Conservation (phyloP, 768 basidiomycete genomes). For the Exidia glandulosa region DNA sequence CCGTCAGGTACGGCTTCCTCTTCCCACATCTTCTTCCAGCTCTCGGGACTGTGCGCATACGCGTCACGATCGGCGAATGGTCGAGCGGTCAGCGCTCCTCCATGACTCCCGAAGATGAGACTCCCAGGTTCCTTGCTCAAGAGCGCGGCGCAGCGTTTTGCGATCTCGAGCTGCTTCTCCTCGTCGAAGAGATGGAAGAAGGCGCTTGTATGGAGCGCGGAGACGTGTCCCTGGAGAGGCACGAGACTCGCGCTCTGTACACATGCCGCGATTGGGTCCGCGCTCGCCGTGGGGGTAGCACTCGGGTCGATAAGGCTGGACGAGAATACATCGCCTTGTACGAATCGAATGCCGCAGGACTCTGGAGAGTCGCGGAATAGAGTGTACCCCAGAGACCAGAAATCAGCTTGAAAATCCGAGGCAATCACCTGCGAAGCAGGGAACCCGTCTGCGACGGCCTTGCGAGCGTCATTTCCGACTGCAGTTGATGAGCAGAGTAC, state of each 20-base stretch:
- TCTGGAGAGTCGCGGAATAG: constrained; percentile 7
- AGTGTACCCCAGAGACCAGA: constrained; percentile 10
- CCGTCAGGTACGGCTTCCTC: no score
- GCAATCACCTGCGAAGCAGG: constrained; percentile 6
- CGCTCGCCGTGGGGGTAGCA: constrained; percentile 1
- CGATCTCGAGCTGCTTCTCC: constrained; percentile 30
- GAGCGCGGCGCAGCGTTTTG: constrained; percentile 28
- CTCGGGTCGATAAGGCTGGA: neutral
- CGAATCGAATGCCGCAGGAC: constrained; percentile 5
- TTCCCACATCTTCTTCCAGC: neutral
- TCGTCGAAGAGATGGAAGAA: constrained; percentile 32
- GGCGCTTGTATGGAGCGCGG: constrained; percentile 11
- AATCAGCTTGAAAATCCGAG: constrained; percentile 6
- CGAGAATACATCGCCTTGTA: constrained; percentile 5
- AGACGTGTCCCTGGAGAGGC: constrained; percentile 5
- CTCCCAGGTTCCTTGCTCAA: constrained; percentile 33
- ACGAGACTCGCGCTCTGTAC: neutral
- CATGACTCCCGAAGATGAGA: constrained; percentile 34
- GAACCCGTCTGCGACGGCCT: constrained; percentile 7
- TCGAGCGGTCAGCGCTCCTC: neutral
- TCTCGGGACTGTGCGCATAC: neutral
- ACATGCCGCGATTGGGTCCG: neutral
- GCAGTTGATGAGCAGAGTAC: constrained; percentile 10
- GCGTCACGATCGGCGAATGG: neutral
- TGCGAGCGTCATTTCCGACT: constrained; percentile 9